Evolutionary conservation across 345 rosid genomes (phyloP), one percentile per base, ranked within the genome.

Genomic region (Kandelia obovata): DNA sequence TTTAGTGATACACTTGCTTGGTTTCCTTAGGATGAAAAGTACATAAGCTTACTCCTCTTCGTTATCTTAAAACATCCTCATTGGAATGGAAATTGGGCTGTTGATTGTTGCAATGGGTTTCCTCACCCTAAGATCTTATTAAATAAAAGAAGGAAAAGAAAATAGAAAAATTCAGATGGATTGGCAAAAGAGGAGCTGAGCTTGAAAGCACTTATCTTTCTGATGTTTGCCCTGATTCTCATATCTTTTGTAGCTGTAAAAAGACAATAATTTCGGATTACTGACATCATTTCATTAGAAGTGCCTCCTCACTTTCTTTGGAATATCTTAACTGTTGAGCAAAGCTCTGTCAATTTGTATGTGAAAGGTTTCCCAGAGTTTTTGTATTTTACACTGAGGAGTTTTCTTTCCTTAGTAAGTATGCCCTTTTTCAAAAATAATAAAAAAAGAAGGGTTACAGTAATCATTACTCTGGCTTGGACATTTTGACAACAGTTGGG

Each of bases 401-500:
- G 53, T 77, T 66, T 73, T 58, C 65, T 76, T 80, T 74, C 67
- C 47, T 80, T 80, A 71, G 77, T 75, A 69, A 73, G 66, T 64
- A 80, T 68, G 67, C 75, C 62, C 73, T 61, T 78, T 75, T 58
- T 21, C 26, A 58, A 65, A 34, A 34, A 7, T 34, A 34, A 31
- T 3, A 28, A 31, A 4, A 31, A 73, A 34, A 34, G 25, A 78
- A 79, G 83, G 76, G 69, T 57, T 67, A 71, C 76, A 37, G 66
- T 67, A 71, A 76, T 76, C 76, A 67, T 76, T 62, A 66, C 60
- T 71, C 56, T 76, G 69, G 85, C 69, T 82, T 84, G 83, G 76
- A 79, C 81, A 83, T 76, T 67, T 76, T 71, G 80, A 69, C 75
- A 76, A 76, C 80, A 76, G 80, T 71, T 76, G 80, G 80, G 80